These are phyloP conservation scores for Coemansia sp. DNA, from an alignment of 192 early-diverging fungal species.

Conservation along the genomic window DNA sequence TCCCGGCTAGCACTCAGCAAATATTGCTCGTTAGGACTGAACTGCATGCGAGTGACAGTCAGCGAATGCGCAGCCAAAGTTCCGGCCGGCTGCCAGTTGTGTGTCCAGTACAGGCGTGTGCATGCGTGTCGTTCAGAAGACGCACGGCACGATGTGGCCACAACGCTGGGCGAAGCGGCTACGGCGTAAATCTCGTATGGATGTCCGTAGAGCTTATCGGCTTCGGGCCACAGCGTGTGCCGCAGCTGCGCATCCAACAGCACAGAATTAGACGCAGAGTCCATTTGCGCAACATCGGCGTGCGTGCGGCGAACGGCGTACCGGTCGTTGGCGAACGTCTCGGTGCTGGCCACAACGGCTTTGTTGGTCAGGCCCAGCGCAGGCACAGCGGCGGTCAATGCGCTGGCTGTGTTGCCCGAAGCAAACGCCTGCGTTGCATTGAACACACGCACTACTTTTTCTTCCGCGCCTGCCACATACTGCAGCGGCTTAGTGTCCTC, in stretches of 20 bases:
- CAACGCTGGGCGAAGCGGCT: conserved; percentile 69
- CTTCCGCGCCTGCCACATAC: conserved; percentile 90
- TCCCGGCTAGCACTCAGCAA: conserved; percentile 84
- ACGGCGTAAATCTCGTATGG: conserved; percentile 86
- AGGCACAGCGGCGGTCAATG: conserved; percentile 59
- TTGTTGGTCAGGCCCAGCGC: conserved; percentile 96
- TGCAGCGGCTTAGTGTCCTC: conserved; percentile 46
- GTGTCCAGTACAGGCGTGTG: conserved; percentile 38
- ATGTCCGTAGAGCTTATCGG: conserved; percentile 96
- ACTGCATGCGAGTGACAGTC: conserved; percentile 80
- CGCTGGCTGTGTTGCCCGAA: conserved; percentile 55
- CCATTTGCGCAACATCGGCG: conserved; percentile 50
- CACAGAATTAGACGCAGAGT: conserved; percentile 28
- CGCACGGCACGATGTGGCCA: conserved; percentile 64
- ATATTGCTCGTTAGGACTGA: conserved; percentile 67
- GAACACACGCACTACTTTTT: conserved; percentile 91
- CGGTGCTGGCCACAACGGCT: conserved; percentile 59
- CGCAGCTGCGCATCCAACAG: conserved; percentile 92
- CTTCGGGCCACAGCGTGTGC: conserved; percentile 94
- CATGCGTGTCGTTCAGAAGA: conserved; percentile 28
- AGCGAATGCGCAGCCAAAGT: conserved; percentile 78
- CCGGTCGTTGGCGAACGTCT: conserved; percentile 48
- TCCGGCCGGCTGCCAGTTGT: conserved; percentile 30
- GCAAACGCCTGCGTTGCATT: conserved; percentile 80
- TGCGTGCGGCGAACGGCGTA: conserved; percentile 60